phyloP scores from a whole-genome alignment of 352 stramenopile species.

The Aphanomyces euteiches region DNA sequence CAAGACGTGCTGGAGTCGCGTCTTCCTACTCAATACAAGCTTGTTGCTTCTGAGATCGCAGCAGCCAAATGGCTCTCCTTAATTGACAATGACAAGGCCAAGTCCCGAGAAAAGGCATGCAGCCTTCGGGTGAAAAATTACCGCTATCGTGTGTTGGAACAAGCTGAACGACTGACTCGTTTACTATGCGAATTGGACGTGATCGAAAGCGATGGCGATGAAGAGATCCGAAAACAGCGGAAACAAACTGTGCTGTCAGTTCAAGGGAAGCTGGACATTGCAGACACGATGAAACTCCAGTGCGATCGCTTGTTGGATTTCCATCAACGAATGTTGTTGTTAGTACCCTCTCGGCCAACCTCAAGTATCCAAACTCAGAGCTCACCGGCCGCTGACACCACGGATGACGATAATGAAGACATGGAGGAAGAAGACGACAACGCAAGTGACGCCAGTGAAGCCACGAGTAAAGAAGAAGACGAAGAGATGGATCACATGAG shows the following conservation, averaged over 20 bases:
- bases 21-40: neutral
- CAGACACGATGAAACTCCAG: constrained; percentile 35
- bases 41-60: neutral
- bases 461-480: neutral
- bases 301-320: constrained; percentile 1
- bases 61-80: constrained; percentile 7
- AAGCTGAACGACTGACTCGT: constrained; percentile 59
- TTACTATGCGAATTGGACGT: constrained; percentile 56
- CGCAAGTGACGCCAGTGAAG: neutral
- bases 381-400: neutral
- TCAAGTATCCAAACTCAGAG: neutral
- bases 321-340: neutral
- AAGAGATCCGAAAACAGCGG: constrained; percentile 45
- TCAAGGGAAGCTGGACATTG: constrained; percentile 45
- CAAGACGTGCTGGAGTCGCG: constrained; percentile 11
- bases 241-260: constrained; percentile 54
- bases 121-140: constrained; percentile 45
- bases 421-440: constrained; percentile 1
- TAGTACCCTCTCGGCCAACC: neutral
- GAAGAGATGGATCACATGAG: neutral
- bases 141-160: constrained; percentile 56
- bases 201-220: constrained; percentile 56
- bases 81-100: neutral
- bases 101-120: constrained; percentile 3
- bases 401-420: neutral